phyloP scores from a whole-genome alignment of 139 green algal species.

The Chlorella sp. region DNA sequence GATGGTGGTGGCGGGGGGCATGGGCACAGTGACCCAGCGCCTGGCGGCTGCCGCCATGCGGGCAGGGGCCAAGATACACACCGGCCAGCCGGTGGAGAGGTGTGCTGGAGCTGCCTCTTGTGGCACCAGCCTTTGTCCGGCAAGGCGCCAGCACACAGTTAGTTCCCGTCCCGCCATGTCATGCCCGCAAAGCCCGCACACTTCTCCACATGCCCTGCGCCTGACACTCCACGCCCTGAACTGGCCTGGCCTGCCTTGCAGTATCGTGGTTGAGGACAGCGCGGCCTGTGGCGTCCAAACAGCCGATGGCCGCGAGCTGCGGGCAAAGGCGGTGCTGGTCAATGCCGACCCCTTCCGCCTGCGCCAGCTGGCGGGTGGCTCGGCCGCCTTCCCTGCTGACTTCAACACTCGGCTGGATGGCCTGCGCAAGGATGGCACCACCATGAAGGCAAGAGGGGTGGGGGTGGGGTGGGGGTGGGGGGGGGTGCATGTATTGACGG shows the following conservation, averaged over 20 bases:
- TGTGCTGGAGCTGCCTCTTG: background rate
- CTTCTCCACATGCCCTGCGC: too few species aligned
- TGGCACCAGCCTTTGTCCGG: background rate
- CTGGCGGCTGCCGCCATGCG: constrained; percentile 41
- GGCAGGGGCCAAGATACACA: constrained; percentile 57
- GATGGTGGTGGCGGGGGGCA: constrained; percentile 67
- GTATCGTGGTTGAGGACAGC: constrained; percentile 44
- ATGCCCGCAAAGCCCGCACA: too few species aligned
- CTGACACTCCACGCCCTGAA: too few species aligned
- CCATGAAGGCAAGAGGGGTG: constrained; percentile 49
- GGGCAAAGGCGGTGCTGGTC: constrained; percentile 47
- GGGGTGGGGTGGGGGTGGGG: background rate
- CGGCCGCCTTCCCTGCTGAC: constrained; percentile 25
- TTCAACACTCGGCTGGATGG: constrained; percentile 56
- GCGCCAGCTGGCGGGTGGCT: constrained; percentile 30
- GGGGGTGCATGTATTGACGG: too few species aligned
- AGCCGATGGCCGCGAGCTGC: constrained; percentile 15
- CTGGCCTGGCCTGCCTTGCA: background rate
- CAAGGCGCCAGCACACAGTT: background rate
- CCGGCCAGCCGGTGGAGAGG: constrained; percentile 38
- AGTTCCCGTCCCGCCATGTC: too few species aligned
- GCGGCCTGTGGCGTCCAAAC: background rate
- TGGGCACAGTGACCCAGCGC: constrained; percentile 59
- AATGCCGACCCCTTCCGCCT: constrained; percentile 60
- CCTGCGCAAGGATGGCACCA: constrained; percentile 54